Conservation (phyloP, 2,329 filamentous ascomycete genomes). For the Aspergillus terreus region DNA sequence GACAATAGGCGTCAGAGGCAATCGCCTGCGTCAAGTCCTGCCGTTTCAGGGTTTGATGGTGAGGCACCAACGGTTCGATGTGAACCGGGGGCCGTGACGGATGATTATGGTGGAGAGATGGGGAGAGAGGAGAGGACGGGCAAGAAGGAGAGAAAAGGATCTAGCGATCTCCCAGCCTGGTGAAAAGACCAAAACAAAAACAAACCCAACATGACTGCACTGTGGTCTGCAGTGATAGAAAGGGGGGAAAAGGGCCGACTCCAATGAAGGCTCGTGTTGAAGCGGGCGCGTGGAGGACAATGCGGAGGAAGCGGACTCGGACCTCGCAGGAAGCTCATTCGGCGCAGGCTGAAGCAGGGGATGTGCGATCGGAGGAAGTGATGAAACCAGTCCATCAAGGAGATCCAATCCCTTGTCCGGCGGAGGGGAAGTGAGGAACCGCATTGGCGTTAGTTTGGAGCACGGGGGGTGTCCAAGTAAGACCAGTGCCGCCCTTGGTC, state of each 20-base stretch:
- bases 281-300: slow-evolving; percentile 1
- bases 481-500: not conserved
- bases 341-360: slow-evolving; percentile 5
- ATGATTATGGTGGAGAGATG: not conserved
- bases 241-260: not conserved
- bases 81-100: not conserved
- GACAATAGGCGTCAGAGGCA: slow-evolving; percentile 13
- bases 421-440: slow-evolving; percentile 1
- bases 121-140: not conserved
- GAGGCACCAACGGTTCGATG: slow-evolving; percentile 13
- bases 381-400: slow-evolving; percentile 13
- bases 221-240: not conserved
- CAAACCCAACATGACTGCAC: not conserved
- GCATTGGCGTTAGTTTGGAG: slow-evolving; percentile 6
- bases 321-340: slow-evolving; percentile 1
- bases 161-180: not conserved
- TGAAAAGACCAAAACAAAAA: not conserved
- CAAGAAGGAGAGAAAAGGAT: not conserved
- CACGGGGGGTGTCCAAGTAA: slow-evolving; percentile 1
- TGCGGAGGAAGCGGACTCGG: slow-evolving; percentile 1
- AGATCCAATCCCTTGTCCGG: slow-evolving; percentile 10
- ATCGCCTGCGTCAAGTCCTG: slow-evolving; percentile 7
- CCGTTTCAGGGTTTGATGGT: slow-evolving; percentile 20
- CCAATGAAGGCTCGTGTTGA: slow-evolving; percentile 1
- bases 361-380: slow-evolving; percentile 4